Evolutionary conservation across 2,329 filamentous ascomycete species (phyloP).

Genomic region (Pseudogymnoascus sp.): DNA sequence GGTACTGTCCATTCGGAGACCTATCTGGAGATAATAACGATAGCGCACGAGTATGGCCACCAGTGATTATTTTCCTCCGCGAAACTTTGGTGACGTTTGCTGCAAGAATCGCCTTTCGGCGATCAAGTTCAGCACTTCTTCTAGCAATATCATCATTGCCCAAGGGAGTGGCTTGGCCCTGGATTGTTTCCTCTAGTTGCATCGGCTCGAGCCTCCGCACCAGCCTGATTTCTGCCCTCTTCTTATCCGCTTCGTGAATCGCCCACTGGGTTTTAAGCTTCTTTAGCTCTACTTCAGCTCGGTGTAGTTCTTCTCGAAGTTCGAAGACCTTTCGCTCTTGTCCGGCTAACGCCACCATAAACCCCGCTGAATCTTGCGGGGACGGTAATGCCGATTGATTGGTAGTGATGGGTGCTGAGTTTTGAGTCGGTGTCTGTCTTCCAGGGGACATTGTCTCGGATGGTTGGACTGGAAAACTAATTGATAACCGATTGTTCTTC

Average conservation of each 20-base stretch:
- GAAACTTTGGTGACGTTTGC: conserved; percentile 38
- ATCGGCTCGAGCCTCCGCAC: conserved; percentile 52
- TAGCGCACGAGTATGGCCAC: conserved; percentile 55
- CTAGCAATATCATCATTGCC: conserved; percentile 11
- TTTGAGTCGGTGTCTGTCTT: conserved; percentile 22
- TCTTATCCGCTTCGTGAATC: conserved; percentile 66
- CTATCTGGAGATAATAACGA: conserved; percentile 67
- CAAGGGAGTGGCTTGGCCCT: conserved; percentile 14
- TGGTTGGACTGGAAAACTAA: conserved; percentile 27
- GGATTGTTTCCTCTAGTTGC: conserved; percentile 26
- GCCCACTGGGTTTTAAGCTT: conserved; percentile 80
- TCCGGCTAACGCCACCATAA: conserved; percentile 83
- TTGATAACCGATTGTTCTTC: conserved; percentile 24
- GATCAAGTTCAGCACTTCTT: conserved; percentile 56
- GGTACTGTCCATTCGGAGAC: conserved; percentile 18
- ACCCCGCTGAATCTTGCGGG: conserved; percentile 31
- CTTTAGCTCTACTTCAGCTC: conserved; percentile 70
- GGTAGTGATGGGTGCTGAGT: conserved; percentile 20
- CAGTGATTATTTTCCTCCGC: conserved; percentile 61
- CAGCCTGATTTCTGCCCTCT: conserved; percentile 58
- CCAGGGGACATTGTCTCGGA: conserved; percentile 6
- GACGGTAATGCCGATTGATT: conserved; percentile 20
- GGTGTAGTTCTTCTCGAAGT: conserved; percentile 78
- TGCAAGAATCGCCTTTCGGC: conserved; percentile 60
- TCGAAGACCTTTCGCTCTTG: conserved; percentile 89